phyloP scores from a whole-genome alignment of 2,329 filamentous ascomycete species.

The Aspergillus sergii region DNA sequence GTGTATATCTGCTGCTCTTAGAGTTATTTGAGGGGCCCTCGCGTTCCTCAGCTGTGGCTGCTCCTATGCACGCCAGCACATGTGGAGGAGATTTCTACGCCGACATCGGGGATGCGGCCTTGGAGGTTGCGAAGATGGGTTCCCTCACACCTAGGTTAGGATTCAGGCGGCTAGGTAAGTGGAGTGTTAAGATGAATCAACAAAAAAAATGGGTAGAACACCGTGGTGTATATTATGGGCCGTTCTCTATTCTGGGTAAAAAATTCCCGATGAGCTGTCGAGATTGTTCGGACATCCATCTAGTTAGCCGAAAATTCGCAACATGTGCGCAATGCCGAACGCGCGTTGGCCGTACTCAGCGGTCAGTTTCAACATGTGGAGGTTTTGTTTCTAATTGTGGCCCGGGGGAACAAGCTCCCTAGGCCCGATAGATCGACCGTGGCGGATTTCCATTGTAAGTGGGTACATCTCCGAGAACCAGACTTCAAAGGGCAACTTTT shows the following conservation, averaged over 20 bases:
- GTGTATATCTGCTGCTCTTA: neutral
- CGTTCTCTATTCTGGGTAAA: neutral
- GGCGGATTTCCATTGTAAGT: neutral
- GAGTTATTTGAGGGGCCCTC: neutral
- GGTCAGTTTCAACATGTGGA: slow-evolving; percentile 2
- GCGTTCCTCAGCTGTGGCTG: neutral
- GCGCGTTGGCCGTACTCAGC: neutral
- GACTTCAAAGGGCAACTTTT: neutral
- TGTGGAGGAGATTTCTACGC: neutral
- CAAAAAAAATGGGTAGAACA: neutral
- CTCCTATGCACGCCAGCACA: neutral
- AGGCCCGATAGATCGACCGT: neutral
- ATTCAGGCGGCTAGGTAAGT: neutral
- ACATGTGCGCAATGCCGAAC: neutral
- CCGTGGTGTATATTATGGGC: neutral
- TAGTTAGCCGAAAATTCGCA: neutral
- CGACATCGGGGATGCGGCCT: neutral
- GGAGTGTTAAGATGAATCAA: neutral
- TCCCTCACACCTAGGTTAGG: neutral
- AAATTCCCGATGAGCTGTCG: neutral
- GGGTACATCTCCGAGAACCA: neutral
- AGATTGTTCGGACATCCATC: neutral
- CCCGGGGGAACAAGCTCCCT: neutral
- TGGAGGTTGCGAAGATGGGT: neutral
- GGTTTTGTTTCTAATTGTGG: slow-evolving; percentile 1